Conservation (phyloP, 805 yeast species). For the Candida ipomoeae region DNA sequence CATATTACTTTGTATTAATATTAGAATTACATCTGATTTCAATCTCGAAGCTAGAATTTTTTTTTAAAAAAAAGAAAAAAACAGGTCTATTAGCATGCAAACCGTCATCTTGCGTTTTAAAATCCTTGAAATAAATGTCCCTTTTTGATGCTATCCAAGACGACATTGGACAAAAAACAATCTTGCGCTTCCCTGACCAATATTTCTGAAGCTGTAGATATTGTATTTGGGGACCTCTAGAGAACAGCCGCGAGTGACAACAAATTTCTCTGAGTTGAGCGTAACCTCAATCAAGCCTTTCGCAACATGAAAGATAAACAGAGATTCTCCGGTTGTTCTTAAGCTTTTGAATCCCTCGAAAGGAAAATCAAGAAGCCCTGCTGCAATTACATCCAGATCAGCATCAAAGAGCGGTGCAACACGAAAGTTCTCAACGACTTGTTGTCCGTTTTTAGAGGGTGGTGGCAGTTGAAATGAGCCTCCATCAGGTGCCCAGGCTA, state of each 20-base stretch:
- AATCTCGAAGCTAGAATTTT: background rate
- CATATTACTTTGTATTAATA: background rate
- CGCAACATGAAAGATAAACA: conserved; percentile 71
- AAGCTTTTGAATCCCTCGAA: conserved; percentile 55
- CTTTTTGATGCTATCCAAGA: background rate
- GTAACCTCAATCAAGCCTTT: conserved; percentile 68
- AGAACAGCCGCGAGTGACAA: conserved; percentile 68
- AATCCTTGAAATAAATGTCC: background rate
- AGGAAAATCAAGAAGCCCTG: conserved; percentile 70
- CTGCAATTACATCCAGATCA: conserved; percentile 61
- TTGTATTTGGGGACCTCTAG: conserved; percentile 80
- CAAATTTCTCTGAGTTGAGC: conserved; percentile 53
- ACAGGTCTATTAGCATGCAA: background rate
- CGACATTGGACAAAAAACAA: conserved; percentile 74
- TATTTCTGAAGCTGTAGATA: conserved; percentile 63
- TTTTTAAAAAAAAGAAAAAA: background rate
- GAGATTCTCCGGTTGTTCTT: conserved; percentile 59
- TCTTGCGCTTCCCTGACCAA: conserved; percentile 52
- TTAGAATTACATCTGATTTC: background rate
- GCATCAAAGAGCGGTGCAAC: conserved; percentile 63
- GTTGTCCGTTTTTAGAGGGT: conserved; percentile 34
- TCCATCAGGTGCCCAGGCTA: conserved; percentile 65
- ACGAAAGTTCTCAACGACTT: conserved; percentile 44
- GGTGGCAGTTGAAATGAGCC: conserved; percentile 39
- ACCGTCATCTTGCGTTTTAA: background rate